These are phyloP conservation scores for Zygosaccharomyces pseudobailii DNA, from an alignment of 1,139 yeast species.

Conservation along the genomic window DNA sequence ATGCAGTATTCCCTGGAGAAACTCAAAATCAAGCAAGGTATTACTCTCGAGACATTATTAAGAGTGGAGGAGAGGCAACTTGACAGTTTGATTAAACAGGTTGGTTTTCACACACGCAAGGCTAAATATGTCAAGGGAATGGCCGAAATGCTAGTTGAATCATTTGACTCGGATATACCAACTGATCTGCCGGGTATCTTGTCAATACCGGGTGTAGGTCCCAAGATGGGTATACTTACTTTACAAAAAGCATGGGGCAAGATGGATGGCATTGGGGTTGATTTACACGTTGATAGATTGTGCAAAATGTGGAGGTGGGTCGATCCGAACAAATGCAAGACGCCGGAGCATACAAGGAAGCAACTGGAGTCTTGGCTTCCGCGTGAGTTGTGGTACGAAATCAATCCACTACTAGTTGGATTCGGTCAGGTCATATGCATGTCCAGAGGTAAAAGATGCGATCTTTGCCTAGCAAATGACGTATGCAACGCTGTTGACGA, in stretches of 20 bases:
- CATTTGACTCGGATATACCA: conserved; percentile 65
- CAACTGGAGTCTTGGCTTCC: conserved; percentile 76
- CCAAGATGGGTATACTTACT: conserved; percentile 85
- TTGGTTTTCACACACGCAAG: conserved; percentile 84
- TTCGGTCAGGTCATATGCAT: conserved; percentile 88
- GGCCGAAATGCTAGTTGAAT: conserved; percentile 47
- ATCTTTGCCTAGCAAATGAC: conserved; percentile 46
- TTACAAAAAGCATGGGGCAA: conserved; percentile 77
- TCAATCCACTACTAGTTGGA: conserved; percentile 84
- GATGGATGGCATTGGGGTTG: conserved; percentile 85
- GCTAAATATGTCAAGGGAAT: conserved; percentile 64
- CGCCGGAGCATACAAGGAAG: conserved; percentile 72
- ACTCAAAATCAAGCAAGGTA: conserved; percentile 36
- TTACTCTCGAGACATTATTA: conserved; percentile 43
- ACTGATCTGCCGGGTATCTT: conserved; percentile 60
- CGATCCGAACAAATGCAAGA: conserved; percentile 42
- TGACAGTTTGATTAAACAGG: conserved; percentile 65
- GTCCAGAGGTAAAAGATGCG: conserved; percentile 69
- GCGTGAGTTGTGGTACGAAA: conserved; percentile 66
- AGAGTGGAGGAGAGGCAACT: conserved; percentile 52
- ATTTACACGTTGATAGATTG: conserved; percentile 82
- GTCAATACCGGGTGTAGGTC: conserved; percentile 87
- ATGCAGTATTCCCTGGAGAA: conserved; percentile 43
- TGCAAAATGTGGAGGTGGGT: conserved; percentile 85
- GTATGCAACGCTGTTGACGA: conserved; percentile 23